Conservation (phyloP, 139 green algal species). For the Chlorella ohadii region DNA sequence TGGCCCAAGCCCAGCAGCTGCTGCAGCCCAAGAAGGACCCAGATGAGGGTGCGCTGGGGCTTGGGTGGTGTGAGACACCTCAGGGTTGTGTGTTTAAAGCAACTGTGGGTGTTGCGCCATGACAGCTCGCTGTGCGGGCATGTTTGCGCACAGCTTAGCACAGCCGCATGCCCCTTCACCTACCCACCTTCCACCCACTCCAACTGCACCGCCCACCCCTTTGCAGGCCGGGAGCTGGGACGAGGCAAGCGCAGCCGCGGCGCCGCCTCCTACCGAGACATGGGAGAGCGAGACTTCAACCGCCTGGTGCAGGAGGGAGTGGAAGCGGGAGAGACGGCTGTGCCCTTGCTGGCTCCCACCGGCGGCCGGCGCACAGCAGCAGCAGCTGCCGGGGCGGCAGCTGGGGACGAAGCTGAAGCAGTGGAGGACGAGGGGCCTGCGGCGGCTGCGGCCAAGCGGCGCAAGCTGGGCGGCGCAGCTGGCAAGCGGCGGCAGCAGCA, state of each 20-base stretch:
- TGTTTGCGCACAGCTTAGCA: no score
- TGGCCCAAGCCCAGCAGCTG: conserved; percentile 12
- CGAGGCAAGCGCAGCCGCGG: conserved; percentile 55
- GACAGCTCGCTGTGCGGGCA: no score
- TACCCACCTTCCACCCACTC: no score
- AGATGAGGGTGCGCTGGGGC: background rate
- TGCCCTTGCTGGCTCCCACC: background rate
- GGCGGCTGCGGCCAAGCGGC: background rate
- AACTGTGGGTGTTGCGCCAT: no score
- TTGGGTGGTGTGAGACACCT: background rate
- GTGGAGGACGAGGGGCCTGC: background rate
- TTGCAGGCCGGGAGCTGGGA: conserved; percentile 59
- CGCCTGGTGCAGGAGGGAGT: conserved; percentile 16
- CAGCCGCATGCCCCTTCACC: no score
- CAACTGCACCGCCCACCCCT: background rate
- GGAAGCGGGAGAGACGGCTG: background rate
- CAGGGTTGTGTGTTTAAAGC: no score
- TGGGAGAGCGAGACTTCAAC: conserved; percentile 26
- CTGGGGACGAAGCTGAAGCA: background rate
- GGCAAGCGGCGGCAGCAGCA: background rate
- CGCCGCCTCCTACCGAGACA: conserved; percentile 14
- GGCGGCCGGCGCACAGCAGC: background rate
- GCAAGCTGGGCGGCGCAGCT: background rate
- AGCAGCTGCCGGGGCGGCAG: background rate
- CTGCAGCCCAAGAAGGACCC: conserved; percentile 23